Evolutionary conservation across 1,284 basidiomycete genomes (phyloP), one percentile per base, ranked within the genome.

Genomic region (Apiotrichum siamense): DNA sequence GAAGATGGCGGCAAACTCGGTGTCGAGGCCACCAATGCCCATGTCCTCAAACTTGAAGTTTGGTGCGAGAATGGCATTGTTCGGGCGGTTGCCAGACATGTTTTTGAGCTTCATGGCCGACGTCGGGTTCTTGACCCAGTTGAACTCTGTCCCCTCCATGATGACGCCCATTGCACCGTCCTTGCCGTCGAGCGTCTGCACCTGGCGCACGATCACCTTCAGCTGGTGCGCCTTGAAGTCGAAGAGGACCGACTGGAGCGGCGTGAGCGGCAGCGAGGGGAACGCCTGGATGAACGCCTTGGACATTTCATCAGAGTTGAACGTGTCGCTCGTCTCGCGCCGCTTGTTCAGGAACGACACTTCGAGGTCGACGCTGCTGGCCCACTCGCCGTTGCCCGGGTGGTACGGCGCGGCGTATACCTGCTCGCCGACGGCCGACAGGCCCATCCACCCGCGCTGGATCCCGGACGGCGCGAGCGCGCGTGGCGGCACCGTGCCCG

Each of bases 31-130:
- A 69, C 96, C 96, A 65, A 99, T 97, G 24, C 96, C 96, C 94
- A 99, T 98, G 73, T 99, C 96, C 70, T 97, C 89, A 62, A 99
- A 99, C 75, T 96, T 97, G 83, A 99, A 99, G 77, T 97, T 97
- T 3, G 96, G 91, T 1, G 92, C 86, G 10, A 99, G 80, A 64
- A 99, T 97, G 0, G 94, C 92, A 69, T 97, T 98, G 13, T 92
- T 83, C 4, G 91, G 84, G 0, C 89, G 83, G 64, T 88, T 88
- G 71, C 89, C 97, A 12, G 87, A 83, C 58, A 88, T 92, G 23
- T 88, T 86, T 76, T 94, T 97, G 68, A 99, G 79, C 76, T 90
- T 93, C 70, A 98, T 88, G 18, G 78, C 72, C 61, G 85, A 88
- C 43, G 83, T 79, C 0, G 85, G 80, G 3, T 88, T 86, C 72